Evolutionary conservation across 2,329 filamentous ascomycete genomes (phyloP).

Genomic region (Fusarium citri): DNA sequence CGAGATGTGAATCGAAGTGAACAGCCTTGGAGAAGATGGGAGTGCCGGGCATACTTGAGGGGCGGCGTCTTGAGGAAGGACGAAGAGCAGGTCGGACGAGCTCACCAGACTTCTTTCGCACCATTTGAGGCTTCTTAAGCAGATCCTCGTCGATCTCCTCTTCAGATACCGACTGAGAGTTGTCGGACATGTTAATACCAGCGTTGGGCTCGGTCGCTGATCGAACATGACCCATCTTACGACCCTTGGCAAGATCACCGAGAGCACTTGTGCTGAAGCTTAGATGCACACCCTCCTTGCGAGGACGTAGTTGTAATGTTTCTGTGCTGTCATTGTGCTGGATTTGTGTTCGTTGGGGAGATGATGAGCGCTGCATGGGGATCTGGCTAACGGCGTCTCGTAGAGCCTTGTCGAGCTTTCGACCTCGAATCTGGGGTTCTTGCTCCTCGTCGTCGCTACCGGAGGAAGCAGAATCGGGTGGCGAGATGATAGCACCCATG

Average conservation of each 20-base stretch:
- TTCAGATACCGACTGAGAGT: slow-evolving; percentile 65
- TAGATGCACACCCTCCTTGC: slow-evolving; percentile 55
- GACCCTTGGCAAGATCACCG: slow-evolving; percentile 55
- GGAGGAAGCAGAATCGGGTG: slow-evolving; percentile 84
- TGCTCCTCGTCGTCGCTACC: slow-evolving; percentile 91
- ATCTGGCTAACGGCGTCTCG: slow-evolving; percentile 87
- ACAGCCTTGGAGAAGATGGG: slow-evolving; percentile 96
- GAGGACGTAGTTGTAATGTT: slow-evolving; percentile 51
- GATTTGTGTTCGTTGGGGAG: slow-evolving; percentile 55
- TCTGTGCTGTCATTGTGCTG: slow-evolving; percentile 59
- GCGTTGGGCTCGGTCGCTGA: slow-evolving; percentile 68
- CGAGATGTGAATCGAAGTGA: slow-evolving; percentile 97
- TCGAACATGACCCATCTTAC: slow-evolving; percentile 62
- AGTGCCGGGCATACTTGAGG: slow-evolving; percentile 97
- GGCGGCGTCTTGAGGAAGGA: slow-evolving; percentile 80
- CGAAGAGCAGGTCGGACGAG: slow-evolving; percentile 92
- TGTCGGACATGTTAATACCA: slow-evolving; percentile 60
- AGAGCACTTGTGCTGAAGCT: slow-evolving; percentile 62
- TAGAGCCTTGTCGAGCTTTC: slow-evolving; percentile 71
- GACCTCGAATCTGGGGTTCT: slow-evolving; percentile 58
- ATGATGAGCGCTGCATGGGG: slow-evolving; percentile 60
- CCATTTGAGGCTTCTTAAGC: slow-evolving; percentile 83
- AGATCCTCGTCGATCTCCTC: slow-evolving; percentile 73
- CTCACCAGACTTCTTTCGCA: slow-evolving; percentile 98
- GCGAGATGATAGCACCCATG: slow-evolving; percentile 86